A percentile compares a stretch with the other conserved stretches of the same genome.
Evolutionary conservation across 495 filamentous ascomycete genomes (phyloP).

Genomic region (Penicillium malachiteum): DNA sequence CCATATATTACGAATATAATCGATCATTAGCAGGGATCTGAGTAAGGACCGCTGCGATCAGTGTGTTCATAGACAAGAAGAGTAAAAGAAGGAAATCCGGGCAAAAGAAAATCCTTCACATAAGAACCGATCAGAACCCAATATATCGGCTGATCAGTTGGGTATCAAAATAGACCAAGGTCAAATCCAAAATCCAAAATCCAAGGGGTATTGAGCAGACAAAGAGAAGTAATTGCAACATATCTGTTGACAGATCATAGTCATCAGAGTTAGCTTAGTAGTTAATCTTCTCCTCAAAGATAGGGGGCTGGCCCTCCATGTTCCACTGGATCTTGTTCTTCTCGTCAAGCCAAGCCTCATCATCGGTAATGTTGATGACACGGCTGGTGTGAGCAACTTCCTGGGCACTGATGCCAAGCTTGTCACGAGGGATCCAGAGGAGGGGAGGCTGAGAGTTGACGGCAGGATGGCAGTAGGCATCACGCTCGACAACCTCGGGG

Average conservation of each 20-base stretch:
- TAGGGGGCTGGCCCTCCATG: constrained; percentile 68
- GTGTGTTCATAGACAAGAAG: background rate
- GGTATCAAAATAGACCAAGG: constrained; percentile 28
- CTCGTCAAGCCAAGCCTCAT: constrained; percentile 76
- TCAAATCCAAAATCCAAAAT: background rate
- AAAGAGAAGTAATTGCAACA: background rate
- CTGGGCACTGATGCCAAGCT: constrained; percentile 70
- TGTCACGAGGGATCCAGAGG: constrained; percentile 82
- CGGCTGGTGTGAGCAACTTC: constrained; percentile 70
- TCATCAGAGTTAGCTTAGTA: constrained; percentile 35
- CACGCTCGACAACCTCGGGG: constrained; percentile 54
- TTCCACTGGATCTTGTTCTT: constrained; percentile 80
- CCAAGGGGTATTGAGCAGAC: background rate
- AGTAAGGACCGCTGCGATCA: background rate
- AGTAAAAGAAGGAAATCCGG: constrained; percentile 3
- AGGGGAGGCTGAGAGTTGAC: constrained; percentile 63
- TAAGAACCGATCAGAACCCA: constrained; percentile 13
- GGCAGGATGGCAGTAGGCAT: constrained; percentile 78
- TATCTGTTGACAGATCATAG: too few relatives aligned
- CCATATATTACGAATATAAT: constrained; percentile 17
- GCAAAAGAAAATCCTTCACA: background rate
- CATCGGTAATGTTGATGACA: constrained; percentile 79
- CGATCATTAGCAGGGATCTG: background rate
- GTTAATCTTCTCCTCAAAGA: constrained; percentile 70
- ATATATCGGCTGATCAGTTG: constrained; percentile 3